Evolutionary conservation across 192 early-diverging fungal genomes (phyloP).

Genomic region (Coemansia sp.): DNA sequence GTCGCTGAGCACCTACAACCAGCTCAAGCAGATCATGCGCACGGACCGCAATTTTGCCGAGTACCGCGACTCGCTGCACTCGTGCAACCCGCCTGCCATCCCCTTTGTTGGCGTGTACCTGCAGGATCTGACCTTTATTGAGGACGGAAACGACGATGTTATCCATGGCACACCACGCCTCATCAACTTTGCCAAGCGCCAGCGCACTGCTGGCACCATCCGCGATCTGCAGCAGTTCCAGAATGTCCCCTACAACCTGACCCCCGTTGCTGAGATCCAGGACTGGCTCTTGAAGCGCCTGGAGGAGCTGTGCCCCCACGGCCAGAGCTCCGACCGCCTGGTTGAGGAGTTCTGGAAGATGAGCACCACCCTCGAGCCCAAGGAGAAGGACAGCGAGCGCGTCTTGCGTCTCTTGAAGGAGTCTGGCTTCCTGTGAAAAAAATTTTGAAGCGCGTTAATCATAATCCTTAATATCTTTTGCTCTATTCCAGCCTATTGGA

Average conservation of each 20-base stretch:
- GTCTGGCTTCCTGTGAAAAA: slow-evolving; percentile 66
- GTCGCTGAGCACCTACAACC: slow-evolving; percentile 58
- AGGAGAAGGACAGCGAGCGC: slow-evolving; percentile 81
- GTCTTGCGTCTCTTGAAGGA: slow-evolving; percentile 72
- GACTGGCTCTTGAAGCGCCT: slow-evolving; percentile 70
- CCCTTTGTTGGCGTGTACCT: slow-evolving; percentile 86
- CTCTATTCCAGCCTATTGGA: not conserved
- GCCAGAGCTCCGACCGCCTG: slow-evolving; percentile 53
- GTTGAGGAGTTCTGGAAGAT: slow-evolving; percentile 73
- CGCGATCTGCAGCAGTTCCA: slow-evolving; percentile 89
- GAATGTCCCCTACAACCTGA: slow-evolving; percentile 73
- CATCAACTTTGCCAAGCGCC: slow-evolving; percentile 89
- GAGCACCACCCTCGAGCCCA: slow-evolving; percentile 80
- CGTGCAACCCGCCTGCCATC: slow-evolving; percentile 74
- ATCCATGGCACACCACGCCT: slow-evolving; percentile 62
- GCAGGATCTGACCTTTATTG: slow-evolving; percentile 88
- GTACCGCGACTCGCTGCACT: slow-evolving; percentile 81
- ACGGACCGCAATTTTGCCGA: slow-evolving; percentile 76
- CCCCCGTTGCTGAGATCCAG: slow-evolving; percentile 78
- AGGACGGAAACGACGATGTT: slow-evolving; percentile 80
- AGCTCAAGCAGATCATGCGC: slow-evolving; percentile 73
- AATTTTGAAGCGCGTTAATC: not conserved
- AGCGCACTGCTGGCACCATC: slow-evolving; percentile 84
- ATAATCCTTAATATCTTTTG: not conserved
- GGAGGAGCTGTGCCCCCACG: slow-evolving; percentile 64